phyloP scores from a whole-genome alignment of 805 yeast species.

The Kodamaea leandrae region DNA sequence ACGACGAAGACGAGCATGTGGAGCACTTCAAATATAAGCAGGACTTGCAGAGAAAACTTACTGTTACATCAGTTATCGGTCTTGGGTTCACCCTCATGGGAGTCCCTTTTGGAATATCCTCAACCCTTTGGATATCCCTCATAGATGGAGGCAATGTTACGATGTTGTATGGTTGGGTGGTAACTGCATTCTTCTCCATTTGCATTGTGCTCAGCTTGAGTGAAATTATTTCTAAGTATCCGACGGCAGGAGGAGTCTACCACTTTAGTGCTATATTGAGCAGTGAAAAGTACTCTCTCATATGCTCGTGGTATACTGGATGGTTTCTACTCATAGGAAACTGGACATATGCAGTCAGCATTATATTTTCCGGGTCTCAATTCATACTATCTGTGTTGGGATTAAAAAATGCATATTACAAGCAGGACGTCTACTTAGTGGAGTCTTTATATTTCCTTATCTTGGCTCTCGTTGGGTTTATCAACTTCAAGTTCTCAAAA shows the following conservation, averaged over 20 bases:
- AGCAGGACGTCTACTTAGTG: slow-evolving; percentile 54
- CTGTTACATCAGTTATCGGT: slow-evolving; percentile 70
- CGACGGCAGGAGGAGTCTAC: slow-evolving; percentile 73
- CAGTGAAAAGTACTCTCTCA: slow-evolving; percentile 51
- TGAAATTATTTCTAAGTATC: slow-evolving; percentile 75
- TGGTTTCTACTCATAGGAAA: slow-evolving; percentile 74
- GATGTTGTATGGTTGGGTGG: slow-evolving; percentile 69
- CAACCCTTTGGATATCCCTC: slow-evolving; percentile 68
- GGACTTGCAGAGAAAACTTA: slow-evolving; percentile 63
- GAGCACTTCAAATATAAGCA: slow-evolving; percentile 76
- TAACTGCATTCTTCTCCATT: slow-evolving; percentile 61
- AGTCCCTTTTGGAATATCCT: slow-evolving; percentile 74
- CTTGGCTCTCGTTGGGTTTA: slow-evolving; percentile 57
- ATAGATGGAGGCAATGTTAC: slow-evolving; percentile 78
- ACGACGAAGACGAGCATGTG: slow-evolving; percentile 52
- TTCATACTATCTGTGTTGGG: slow-evolving; percentile 67
- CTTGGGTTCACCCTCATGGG: slow-evolving; percentile 80
- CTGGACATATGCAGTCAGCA: slow-evolving; percentile 73
- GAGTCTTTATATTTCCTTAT: slow-evolving; percentile 55
- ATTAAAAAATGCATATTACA: slow-evolving; percentile 55
- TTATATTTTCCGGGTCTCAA: slow-evolving; percentile 74
- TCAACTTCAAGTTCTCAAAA: slow-evolving; percentile 60
- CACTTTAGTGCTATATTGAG: slow-evolving; percentile 75
- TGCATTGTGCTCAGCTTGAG: slow-evolving; percentile 70
- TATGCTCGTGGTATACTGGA: slow-evolving; percentile 75